Conservation (phyloP, 75 land plant species). For the Chamaecyparis obtusa region DNA sequence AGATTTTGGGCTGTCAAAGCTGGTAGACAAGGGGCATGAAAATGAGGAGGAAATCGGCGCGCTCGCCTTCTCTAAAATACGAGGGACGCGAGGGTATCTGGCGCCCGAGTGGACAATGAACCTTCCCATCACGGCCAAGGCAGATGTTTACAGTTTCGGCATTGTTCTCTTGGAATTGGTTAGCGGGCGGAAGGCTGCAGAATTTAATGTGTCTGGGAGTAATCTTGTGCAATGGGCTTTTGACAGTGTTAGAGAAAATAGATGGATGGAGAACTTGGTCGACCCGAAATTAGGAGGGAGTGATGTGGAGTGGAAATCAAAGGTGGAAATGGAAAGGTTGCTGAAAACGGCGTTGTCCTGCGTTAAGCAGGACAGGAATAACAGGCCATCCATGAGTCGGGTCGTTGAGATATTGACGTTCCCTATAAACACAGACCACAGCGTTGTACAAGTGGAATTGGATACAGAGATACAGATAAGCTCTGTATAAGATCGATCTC, state of each 20-base stretch:
- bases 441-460: too few species aligned
- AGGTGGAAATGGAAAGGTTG: constrained; percentile 40
- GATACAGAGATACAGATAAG: too few species aligned
- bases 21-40: constrained; percentile 13
- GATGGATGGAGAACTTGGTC: constrained; percentile 44
- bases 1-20: constrained; percentile 42
- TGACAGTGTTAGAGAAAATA: constrained; percentile 41
- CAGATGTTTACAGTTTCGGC: constrained; percentile 75
- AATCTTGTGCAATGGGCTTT: constrained; percentile 60
- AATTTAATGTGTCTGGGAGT: constrained; percentile 41
- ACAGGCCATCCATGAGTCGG: constrained; percentile 65
- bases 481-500: too few species aligned
- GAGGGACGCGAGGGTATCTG: constrained; percentile 76
- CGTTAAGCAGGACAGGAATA: constrained; percentile 50
- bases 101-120: constrained; percentile 59
- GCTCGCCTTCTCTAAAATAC: constrained; percentile 37
- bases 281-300: constrained; percentile 20
- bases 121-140: constrained; percentile 47
- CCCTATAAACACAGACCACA: not conserved
- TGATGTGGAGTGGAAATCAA: constrained; percentile 30
- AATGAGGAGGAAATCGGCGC: constrained; percentile 21
- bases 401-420: constrained; percentile 67
- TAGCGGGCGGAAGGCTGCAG: constrained; percentile 23
- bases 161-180: constrained; percentile 69
- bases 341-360: constrained; percentile 68